phyloP scores from a whole-genome alignment of 768 basidiomycete genomes.

The Suillus discolor region DNA sequence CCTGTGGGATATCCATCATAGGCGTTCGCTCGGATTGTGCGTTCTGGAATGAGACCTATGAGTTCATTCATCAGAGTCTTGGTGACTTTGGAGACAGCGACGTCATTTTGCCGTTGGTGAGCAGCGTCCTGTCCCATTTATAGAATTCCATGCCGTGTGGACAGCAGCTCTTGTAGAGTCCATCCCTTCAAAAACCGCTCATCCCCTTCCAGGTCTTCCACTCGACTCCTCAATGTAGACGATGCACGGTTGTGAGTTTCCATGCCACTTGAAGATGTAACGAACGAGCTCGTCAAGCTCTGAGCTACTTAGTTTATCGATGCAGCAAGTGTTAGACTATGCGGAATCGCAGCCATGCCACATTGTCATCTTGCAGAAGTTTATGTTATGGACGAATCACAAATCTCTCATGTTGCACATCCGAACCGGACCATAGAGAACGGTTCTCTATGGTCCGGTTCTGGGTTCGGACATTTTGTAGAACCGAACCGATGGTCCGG shows the following conservation, averaged over 20 bases:
- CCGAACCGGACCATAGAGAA: too few relatives aligned
- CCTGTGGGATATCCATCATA: neutral
- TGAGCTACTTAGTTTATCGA: conserved; percentile 15
- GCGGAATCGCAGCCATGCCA: conserved; percentile 8
- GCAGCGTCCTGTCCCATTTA: neutral
- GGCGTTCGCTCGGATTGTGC: neutral
- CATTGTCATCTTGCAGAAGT: conserved; percentile 8
- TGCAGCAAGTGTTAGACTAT: conserved; percentile 15
- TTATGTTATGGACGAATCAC: neutral
- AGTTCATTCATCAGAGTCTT: neutral
- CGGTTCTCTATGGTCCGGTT: too few relatives aligned
- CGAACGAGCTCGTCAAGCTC: conserved; percentile 19
- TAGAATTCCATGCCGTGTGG: neutral
- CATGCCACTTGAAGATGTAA: conserved; percentile 21
- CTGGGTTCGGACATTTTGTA: too few relatives aligned
- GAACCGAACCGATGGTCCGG: too few relatives aligned
- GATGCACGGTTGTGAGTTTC: neutral
- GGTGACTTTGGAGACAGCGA: neutral
- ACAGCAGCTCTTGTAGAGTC: neutral
- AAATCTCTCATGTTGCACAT: neutral
- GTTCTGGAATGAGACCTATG: neutral
- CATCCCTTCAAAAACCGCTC: neutral
- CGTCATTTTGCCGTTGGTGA: neutral
- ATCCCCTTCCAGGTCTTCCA: neutral
- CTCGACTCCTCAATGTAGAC: neutral